Evolutionary conservation across 305 asterid genomes (phyloP).

Genomic region (Nicotiana rustica): DNA sequence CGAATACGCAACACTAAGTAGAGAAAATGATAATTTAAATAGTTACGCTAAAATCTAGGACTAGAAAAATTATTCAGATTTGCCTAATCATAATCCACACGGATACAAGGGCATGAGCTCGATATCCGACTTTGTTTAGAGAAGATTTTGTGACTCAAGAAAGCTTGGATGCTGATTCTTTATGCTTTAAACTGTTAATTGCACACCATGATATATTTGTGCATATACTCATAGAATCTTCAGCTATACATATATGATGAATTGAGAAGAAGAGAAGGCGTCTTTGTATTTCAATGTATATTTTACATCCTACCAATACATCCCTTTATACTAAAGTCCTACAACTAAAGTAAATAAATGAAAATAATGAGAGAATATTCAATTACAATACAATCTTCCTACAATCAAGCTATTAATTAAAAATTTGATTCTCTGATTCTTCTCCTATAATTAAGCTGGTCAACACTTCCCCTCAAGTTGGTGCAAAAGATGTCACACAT

Average conservation of each 20-base stretch:
- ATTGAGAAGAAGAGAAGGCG: too few species aligned
- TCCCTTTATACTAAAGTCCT: too few species aligned
- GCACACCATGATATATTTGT: background rate
- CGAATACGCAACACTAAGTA: background rate
- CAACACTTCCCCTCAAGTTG: too few species aligned
- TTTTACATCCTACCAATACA: too few species aligned
- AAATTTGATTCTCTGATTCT: too few species aligned
- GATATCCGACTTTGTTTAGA: constrained; percentile 3
- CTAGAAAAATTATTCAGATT: constrained; percentile 19
- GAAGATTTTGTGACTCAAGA: constrained; percentile 5
- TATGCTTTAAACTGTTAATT: constrained; percentile 5
- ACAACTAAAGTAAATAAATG: too few species aligned
- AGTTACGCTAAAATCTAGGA: background rate
- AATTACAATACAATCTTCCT: too few species aligned
- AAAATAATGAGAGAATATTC: too few species aligned
- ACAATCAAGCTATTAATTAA: too few species aligned
- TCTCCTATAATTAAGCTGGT: too few species aligned
- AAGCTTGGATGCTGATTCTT: constrained; percentile 15
- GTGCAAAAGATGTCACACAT: too few species aligned
- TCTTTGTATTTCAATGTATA: too few species aligned
- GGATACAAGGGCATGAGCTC: background rate
- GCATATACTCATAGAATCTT: background rate
- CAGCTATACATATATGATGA: background rate
- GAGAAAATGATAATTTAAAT: background rate
- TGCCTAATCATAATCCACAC: background rate